Evolutionary conservation across 768 basidiomycete genomes (phyloP).

Genomic region (Russula sp.): DNA sequence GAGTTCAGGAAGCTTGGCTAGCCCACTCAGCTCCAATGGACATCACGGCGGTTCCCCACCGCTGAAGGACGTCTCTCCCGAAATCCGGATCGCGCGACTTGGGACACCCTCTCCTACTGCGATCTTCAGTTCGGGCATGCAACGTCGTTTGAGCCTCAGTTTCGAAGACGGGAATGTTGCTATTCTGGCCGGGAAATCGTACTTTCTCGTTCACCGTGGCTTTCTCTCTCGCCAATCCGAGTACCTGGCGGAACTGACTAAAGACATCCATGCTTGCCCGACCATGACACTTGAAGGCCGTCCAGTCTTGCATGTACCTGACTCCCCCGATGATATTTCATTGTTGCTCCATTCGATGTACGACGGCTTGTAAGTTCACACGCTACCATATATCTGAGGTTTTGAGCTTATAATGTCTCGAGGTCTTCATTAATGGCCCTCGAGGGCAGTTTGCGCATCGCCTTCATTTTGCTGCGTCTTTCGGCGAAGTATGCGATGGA

Average conservation of each 20-base stretch:
- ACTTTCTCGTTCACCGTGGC: slow-evolving; percentile 69
- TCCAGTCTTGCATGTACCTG: slow-evolving; percentile 53
- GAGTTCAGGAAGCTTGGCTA: slow-evolving; percentile 11
- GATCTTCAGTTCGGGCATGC: slow-evolving; percentile 28
- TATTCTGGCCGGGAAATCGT: slow-evolving; percentile 52
- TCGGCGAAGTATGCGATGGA: slow-evolving; percentile 62
- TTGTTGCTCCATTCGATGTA: slow-evolving; percentile 63
- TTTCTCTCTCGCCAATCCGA: slow-evolving; percentile 62
- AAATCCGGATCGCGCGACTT: not conserved
- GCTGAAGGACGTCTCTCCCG: slow-evolving; percentile 7
- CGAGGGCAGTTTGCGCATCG: slow-evolving; percentile 50
- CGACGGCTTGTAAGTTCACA: slow-evolving; percentile 59
- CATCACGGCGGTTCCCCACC: slow-evolving; percentile 19
- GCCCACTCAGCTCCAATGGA: slow-evolving; percentile 29
- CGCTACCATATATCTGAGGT: not conserved
- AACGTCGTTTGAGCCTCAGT: slow-evolving; percentile 51
- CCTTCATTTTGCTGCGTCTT: slow-evolving; percentile 58
- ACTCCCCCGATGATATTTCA: slow-evolving; percentile 54
- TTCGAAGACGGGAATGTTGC: slow-evolving; percentile 72
- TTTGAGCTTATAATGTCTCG: not conserved
- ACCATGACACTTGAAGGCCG: slow-evolving; percentile 51
- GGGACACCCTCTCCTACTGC: slow-evolving; percentile 7
- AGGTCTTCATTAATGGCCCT: slow-evolving; percentile 36
- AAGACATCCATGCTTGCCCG: slow-evolving; percentile 31
- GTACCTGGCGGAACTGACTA: slow-evolving; percentile 45